A percentile compares a stretch with the other conserved stretches of the same genome.
phyloP scores from a whole-genome alignment of 306 rosid species.

The Sindora glabra region DNA sequence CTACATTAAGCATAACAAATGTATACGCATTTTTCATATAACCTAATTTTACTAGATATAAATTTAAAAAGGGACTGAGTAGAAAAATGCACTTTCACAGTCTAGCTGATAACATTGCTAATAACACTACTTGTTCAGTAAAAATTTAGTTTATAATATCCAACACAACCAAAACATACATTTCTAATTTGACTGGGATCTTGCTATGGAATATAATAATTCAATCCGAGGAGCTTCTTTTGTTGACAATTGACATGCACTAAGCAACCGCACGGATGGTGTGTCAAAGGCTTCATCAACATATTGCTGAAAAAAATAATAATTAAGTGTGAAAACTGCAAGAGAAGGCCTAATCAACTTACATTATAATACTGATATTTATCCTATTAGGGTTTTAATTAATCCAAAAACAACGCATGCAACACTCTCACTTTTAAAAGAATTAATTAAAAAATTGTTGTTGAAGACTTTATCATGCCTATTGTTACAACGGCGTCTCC shows the following conservation, averaged over 20 bases:
- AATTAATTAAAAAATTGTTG: not conserved
- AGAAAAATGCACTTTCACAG: too few relatives aligned
- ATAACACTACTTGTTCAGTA: too few relatives aligned
- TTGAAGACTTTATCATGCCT: not conserved
- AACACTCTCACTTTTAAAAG: not conserved
- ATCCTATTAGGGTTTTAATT: not conserved
- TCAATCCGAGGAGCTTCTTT: constrained; percentile 21
- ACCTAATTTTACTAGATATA: too few relatives aligned
- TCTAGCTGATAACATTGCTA: too few relatives aligned
- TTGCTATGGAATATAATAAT: not conserved
- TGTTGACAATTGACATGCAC: constrained; percentile 34
- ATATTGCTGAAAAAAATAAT: not conserved
- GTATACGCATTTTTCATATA: too few relatives aligned
- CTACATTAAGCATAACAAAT: too few relatives aligned
- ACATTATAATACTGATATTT: too few relatives aligned
- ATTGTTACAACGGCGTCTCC: not conserved
- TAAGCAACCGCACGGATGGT: constrained; percentile 14
- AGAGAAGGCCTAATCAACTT: not conserved
- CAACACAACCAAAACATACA: not conserved
- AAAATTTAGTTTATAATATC: not conserved
- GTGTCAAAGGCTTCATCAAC: constrained; percentile 12
- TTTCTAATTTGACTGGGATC: constrained; percentile 6
- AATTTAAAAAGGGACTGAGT: too few relatives aligned
- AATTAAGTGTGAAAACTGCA: constrained; percentile 18
- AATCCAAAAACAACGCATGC: not conserved